A percentile compares a stretch with the other conserved stretches of the same genome.
Conservation (phyloP, 345 rosid species). For the Mangifera indica region DNA sequence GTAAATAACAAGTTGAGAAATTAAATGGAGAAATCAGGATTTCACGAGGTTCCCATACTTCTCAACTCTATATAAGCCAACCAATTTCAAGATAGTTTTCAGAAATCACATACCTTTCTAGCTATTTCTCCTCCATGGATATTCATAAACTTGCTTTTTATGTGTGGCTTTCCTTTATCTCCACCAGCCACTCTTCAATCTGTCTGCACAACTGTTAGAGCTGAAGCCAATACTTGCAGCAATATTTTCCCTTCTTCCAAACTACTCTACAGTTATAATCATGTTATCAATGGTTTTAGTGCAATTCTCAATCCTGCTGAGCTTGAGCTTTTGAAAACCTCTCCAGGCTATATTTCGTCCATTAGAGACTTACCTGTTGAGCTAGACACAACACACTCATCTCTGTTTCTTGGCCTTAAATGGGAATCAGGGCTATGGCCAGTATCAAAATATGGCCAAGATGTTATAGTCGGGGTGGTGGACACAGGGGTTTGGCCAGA, state of each 20-base stretch:
- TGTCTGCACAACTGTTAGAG: no score
- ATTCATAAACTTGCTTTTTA: slow-evolving; percentile 5
- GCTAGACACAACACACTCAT: background rate
- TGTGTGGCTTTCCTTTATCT: background rate
- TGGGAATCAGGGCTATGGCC: slow-evolving; percentile 7
- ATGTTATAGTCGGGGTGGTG: slow-evolving; percentile 27
- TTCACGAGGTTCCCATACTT: slow-evolving; percentile 21
- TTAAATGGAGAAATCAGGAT: background rate
- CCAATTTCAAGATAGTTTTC: background rate
- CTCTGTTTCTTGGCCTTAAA: background rate
- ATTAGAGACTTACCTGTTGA: background rate
- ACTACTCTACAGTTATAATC: background rate
- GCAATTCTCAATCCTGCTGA: background rate
- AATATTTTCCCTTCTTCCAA: background rate
- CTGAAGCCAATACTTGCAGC: no score
- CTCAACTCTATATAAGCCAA: slow-evolving; percentile 19
- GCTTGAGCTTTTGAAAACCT: background rate
- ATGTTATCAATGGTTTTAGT: slow-evolving; percentile 3
- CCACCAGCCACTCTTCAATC: background rate
- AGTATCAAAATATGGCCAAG: slow-evolving; percentile 22
- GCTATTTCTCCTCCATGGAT: slow-evolving; percentile 18
- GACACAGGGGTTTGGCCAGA: slow-evolving; percentile 41
- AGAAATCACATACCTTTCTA: background rate
- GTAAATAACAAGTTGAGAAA: background rate
- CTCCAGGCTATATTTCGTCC: background rate